Evolutionary conservation across 2,329 filamentous ascomycete genomes (phyloP), one percentile per base, ranked within the genome.

Genomic region (Lachnellula suecica): DNA sequence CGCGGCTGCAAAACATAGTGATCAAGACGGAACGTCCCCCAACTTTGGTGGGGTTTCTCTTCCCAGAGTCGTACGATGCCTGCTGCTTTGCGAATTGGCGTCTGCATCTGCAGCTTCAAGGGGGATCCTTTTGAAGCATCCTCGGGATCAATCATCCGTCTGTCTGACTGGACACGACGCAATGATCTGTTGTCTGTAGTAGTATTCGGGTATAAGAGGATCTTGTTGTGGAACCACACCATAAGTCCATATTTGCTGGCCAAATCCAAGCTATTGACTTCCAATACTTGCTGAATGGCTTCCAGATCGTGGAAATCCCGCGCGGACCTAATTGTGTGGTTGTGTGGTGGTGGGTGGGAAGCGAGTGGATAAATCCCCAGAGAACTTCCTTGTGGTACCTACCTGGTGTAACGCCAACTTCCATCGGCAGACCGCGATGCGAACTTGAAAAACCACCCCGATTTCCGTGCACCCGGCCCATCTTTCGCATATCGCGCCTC

Each of bases 341-440:
- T 34, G 11, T n/a, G 31, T 4, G 13, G 6, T 35, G 31, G 31
- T 15, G 31, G 13, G 31, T 9, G 6, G 31, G 31, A n/a, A n/a
- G n/a, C n/a, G n/a, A n/a, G n/a, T n/a, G n/a, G n/a, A n/a, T n/a
- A n/a, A n/a, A n/a, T n/a, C n/a, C n/a, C n/a, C n/a, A n/a, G n/a
- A n/a, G n/a, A n/a, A n/a, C n/a, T n/a, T n/a, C n/a, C n/a, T n/a
- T n/a, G n/a, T n/a, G n/a, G n/a, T n/a, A n/a, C n/a, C 29, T 19
- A 10, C 20, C 17, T 40, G 17, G 19, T 13, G 51, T 49, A 49
- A 53, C 51, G 49, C 51, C 44, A 49, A 46, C 42, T 8, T 41
- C 19, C 15, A 45, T n/a, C 35, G 19, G 35, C 38, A 27, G 23
- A 19, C 13, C 19, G 20, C 10, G 24, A 22, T 35, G 19, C 23